These are phyloP conservation scores for Colletotrichum filicis DNA, from an alignment of 2,329 filamentous ascomycete genomes.

Conservation along the genomic window DNA sequence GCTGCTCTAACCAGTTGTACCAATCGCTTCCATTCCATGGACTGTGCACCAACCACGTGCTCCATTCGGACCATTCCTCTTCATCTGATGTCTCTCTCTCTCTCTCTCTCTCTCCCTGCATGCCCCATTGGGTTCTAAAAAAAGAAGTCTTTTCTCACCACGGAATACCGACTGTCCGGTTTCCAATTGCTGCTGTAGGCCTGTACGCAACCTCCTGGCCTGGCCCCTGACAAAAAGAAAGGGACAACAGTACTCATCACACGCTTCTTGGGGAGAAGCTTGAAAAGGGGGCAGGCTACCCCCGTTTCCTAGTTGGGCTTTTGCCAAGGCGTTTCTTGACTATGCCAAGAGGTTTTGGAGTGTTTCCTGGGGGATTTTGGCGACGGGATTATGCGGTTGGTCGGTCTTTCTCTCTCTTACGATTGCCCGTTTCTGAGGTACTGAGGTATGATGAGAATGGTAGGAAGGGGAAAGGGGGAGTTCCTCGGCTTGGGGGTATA, in stretches of 20 bases:
- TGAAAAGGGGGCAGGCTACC: too few relatives aligned
- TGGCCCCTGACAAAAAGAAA: not conserved
- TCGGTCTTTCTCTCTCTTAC: too few relatives aligned
- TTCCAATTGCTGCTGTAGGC: conserved; percentile 15
- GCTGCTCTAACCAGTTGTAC: not conserved
- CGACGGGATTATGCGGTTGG: not conserved
- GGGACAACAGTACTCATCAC: too few relatives aligned
- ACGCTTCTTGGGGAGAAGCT: too few relatives aligned
- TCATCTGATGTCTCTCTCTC: conserved; percentile 8
- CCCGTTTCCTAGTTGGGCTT: too few relatives aligned
- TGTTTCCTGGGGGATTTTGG: not conserved
- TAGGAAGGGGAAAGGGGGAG: not conserved
- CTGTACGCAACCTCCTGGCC: not conserved
- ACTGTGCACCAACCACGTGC: not conserved
- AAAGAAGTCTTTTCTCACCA: conserved; percentile 1
- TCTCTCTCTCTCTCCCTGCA: too few relatives aligned
- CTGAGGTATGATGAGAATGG: too few relatives aligned
- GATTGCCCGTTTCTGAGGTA: too few relatives aligned
- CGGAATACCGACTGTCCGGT: conserved; percentile 13
- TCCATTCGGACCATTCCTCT: not conserved
- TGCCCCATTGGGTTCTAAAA: not conserved
- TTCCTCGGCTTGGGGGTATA: not conserved
- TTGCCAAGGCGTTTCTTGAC: not conserved
- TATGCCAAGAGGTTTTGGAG: conserved; percentile 14
- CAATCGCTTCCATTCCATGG: not conserved